A percentile compares a stretch with the other conserved stretches of the same genome.
Conservation (phyloP, 805 yeast genomes). For the Pichia nakasei region DNA sequence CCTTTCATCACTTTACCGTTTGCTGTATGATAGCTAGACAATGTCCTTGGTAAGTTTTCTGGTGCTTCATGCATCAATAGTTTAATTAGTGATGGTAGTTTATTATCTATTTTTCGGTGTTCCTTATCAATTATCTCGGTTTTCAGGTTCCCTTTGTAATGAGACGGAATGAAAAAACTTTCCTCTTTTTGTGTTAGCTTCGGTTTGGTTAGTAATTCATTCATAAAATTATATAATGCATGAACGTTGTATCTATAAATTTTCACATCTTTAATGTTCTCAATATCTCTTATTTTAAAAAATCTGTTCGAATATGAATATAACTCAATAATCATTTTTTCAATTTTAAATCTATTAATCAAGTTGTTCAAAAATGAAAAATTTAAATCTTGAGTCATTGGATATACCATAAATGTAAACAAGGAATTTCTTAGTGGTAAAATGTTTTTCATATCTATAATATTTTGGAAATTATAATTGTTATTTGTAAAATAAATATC, state of each 20-base stretch:
- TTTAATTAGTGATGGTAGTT: too few species aligned
- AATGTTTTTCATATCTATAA: background rate
- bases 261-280: slow-evolving; percentile 2
- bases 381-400: slow-evolving; percentile 8
- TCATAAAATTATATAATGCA: slow-evolving; percentile 1
- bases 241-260: slow-evolving; percentile 2
- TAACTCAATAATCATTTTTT: background rate
- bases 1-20: background rate
- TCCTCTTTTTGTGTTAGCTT: background rate
- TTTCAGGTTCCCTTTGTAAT: background rate
- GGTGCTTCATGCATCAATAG: too few species aligned
- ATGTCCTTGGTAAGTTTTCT: too few species aligned
- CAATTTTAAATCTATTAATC: background rate
- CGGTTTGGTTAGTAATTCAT: background rate
- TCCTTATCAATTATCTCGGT: too few species aligned
- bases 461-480: background rate
- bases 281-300: background rate
- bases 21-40: background rate
- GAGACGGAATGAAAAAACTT: background rate
- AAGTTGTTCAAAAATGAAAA: slow-evolving; percentile 5
- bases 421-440: background rate
- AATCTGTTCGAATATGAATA: slow-evolving; percentile 3
- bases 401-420: slow-evolving; percentile 6
- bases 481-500: background rate
- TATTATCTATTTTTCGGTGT: too few species aligned